A percentile compares a stretch with the other conserved stretches of the same genome.
phyloP scores from a whole-genome alignment of 192 early-diverging fungal species.

The Coemansia sp. region DNA sequence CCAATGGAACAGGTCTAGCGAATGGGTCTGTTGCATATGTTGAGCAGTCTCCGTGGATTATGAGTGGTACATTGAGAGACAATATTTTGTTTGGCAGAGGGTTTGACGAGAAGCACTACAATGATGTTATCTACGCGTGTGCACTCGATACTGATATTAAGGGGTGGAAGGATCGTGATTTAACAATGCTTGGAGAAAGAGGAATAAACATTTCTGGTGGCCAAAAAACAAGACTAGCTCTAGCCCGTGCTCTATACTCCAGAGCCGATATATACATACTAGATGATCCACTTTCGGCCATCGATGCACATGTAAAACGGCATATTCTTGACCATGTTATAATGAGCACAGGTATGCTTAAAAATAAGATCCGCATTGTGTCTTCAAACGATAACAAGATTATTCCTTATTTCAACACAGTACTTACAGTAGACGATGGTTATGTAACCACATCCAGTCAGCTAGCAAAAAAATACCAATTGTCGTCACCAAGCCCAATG shows the following conservation, averaged over 20 bases:
- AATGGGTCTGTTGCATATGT: slow-evolving; percentile 50
- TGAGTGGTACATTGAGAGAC: slow-evolving; percentile 70
- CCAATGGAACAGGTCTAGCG: slow-evolving; percentile 44
- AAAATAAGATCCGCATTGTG: slow-evolving; percentile 71
- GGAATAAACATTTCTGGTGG: slow-evolving; percentile 65
- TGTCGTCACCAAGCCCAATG: not conserved
- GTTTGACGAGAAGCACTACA: slow-evolving; percentile 58
- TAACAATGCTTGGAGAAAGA: slow-evolving; percentile 46
- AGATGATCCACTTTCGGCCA: slow-evolving; percentile 82
- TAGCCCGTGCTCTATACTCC: slow-evolving; percentile 78
- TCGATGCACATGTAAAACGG: slow-evolving; percentile 64
- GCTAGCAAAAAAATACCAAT: not conserved
- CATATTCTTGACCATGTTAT: slow-evolving; percentile 59
- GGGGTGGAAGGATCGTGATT: slow-evolving; percentile 24
- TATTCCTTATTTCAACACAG: slow-evolving; percentile 66
- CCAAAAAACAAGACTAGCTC: slow-evolving; percentile 81
- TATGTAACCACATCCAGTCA: not conserved
- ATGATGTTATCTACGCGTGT: slow-evolving; percentile 27
- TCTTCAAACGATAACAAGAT: slow-evolving; percentile 78
- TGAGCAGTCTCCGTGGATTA: slow-evolving; percentile 57
- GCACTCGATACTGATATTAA: slow-evolving; percentile 4
- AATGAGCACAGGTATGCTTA: slow-evolving; percentile 54
- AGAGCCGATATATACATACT: slow-evolving; percentile 72
- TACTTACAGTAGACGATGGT: slow-evolving; percentile 71
- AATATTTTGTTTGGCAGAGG: slow-evolving; percentile 48